phyloP scores from a whole-genome alignment of 2,329 filamentous ascomycete genomes.

The Fusarium sp. region DNA sequence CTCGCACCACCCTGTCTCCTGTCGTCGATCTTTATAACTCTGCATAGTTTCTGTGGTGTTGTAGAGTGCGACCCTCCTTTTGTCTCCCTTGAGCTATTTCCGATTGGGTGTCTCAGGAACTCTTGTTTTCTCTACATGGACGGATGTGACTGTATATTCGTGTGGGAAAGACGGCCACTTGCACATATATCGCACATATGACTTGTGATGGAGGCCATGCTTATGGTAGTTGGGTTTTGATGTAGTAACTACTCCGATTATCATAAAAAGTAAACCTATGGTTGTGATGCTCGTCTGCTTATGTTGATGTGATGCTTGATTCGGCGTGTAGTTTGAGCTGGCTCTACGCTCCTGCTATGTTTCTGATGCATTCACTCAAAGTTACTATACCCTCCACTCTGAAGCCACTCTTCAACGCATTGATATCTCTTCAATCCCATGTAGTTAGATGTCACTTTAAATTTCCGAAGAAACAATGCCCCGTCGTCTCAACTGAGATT shows the following conservation, averaged over 20 bases:
- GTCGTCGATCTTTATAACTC: background rate
- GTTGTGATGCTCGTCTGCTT: background rate
- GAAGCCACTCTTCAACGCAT: too few relatives aligned
- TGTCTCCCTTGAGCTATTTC: background rate
- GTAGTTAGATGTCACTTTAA: background rate
- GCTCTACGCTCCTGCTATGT: background rate
- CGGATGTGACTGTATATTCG: constrained; percentile 21
- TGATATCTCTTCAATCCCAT: background rate
- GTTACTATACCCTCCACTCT: too few relatives aligned
- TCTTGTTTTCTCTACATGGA: constrained; percentile 10
- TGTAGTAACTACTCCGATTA: background rate
- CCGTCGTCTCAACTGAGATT: background rate
- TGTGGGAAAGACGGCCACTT: background rate
- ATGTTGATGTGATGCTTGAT: background rate
- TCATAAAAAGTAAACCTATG: background rate
- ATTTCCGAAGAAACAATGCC: background rate
- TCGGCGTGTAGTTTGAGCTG: background rate
- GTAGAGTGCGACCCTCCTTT: constrained; percentile 1
- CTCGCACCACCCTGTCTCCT: background rate
- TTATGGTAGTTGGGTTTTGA: background rate
- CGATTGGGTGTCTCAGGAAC: constrained; percentile 14
- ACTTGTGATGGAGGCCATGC: background rate
- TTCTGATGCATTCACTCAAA: background rate
- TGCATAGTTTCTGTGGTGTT: background rate
- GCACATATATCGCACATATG: background rate